Conservation (phyloP, 1,284 basidiomycete species). For the Apiotrichum domesticum region DNA sequence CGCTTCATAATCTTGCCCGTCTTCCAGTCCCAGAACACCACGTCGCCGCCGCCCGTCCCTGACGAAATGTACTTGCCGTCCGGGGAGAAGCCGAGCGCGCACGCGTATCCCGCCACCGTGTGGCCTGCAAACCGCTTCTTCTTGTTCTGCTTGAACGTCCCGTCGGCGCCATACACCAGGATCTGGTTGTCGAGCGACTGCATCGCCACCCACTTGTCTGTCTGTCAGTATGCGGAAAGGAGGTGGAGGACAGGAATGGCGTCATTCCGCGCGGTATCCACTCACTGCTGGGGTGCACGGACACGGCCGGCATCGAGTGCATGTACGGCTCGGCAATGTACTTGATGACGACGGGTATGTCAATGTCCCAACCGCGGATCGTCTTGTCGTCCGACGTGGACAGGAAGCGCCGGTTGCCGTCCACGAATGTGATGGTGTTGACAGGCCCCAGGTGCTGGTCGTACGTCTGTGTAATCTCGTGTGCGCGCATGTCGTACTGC, state of each 20-base stretch:
- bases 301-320: conserved; percentile 99
- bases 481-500: conserved; percentile 88
- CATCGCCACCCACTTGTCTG: conserved; percentile 92
- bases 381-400: conserved; percentile 99
- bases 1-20: conserved; percentile 88
- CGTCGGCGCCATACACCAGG: conserved; percentile 88
- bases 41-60: conserved; percentile 87
- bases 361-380: conserved; percentile 96
- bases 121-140: conserved; percentile 98
- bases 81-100: conserved; percentile 91
- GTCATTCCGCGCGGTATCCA: conserved; percentile 20
- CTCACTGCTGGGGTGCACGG: conserved; percentile 86
- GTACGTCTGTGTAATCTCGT: conserved; percentile 95
- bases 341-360: conserved; percentile 98
- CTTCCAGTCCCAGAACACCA: conserved; percentile 99
- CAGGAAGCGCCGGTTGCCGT: conserved; percentile 92
- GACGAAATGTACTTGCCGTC: conserved; percentile 95
- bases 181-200: conserved; percentile 99
- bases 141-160: conserved; percentile 90
- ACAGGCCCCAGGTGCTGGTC: conserved; percentile 97
- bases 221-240: conserved; percentile 2
- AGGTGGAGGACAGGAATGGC: too few relatives aligned
- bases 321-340: conserved; percentile 99
- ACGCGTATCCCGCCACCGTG: conserved; percentile 92
- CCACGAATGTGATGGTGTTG: conserved; percentile 95